A percentile compares a stretch with the other conserved stretches of the same genome.
Evolutionary conservation across 164 flowering plant species (phyloP).

Genomic region (Chloranthus sessilifolius): DNA sequence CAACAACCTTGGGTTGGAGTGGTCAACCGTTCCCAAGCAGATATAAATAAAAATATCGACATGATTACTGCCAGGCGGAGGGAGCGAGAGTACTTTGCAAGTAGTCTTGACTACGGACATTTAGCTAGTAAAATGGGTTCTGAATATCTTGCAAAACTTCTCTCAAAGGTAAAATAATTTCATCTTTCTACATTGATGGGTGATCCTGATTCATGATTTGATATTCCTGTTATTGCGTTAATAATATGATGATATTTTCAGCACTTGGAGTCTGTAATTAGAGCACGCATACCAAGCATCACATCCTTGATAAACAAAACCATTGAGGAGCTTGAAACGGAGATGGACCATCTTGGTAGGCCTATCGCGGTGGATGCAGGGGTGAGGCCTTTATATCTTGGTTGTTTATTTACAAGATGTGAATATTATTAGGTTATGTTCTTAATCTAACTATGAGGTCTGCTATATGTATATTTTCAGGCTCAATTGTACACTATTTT

Average conservation of each 20-base stretch:
- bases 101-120: conserved; percentile 76
- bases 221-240: neutral
- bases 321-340: conserved; percentile 63
- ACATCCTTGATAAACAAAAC: conserved; percentile 51
- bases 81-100: conserved; percentile 71
- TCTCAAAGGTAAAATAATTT: conserved; percentile 43
- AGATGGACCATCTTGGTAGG: conserved; percentile 60
- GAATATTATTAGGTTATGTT: too few relatives aligned
- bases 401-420: neutral
- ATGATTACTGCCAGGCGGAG: conserved; percentile 74
- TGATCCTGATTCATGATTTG: neutral
- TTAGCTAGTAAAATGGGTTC: conserved; percentile 74
- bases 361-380: conserved; percentile 75
- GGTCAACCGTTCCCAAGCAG: conserved; percentile 85
- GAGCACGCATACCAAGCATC: conserved; percentile 58
- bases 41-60: conserved; percentile 72
- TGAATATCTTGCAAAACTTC: conserved; percentile 79
- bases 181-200: neutral
- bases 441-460: neutral
- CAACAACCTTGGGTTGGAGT: conserved; percentile 93
- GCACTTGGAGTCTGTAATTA: conserved; percentile 71
- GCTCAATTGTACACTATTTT: conserved; percentile 76
- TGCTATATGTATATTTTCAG: conserved; percentile 25
- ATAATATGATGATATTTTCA: conserved; percentile 23
- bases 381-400: conserved; percentile 30